Evolutionary conservation across 2,329 filamentous ascomycete species (phyloP), one percentile per base, ranked within the genome.

Genomic region (Colletotrichum tropicale): DNA sequence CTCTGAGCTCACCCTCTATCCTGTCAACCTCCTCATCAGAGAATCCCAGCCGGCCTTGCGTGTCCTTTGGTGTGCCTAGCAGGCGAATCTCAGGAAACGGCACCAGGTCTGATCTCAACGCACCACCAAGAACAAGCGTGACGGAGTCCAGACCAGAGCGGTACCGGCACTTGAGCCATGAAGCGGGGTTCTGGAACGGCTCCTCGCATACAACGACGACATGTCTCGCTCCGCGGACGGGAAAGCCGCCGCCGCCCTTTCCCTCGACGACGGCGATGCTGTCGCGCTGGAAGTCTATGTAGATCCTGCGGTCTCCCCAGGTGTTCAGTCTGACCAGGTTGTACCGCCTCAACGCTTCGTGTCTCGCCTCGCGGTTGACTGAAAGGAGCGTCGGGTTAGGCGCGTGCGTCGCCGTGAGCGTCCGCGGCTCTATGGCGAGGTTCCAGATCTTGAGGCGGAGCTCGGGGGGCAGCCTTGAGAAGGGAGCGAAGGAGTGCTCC

Each of bases 371-470:
- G 28, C 65, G 70, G 56, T 60, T 76, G 9, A 74, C 74, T 2
- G 74, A 64, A 1, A 76, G 70, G 4, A 76, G 26, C 9, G 58
- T 21, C 15, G 74, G 71, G 36, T 76, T 76, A 6, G 71, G 65
- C 6, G 76, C 73, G 24, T 77, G 76, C 10, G 65, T 66, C 15
- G 74, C 74, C 13, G 67, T 70, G n/a, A 77, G 55, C 12, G 70
- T 69, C 24, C 76, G 38, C 26, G 69, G 70, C 12, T 38, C 65
- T 4, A 76, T 21, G 28, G 76, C 73, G 18, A 73, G 69, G n/a
- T 73, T 61, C 76, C 76, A 77, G 61, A 76, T 77, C 55, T 73
- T 72, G 34, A 76, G 65, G 18, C 73, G 73, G 2, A 77, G 73
- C 24, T 77, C 76, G 3, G 73, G 32, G 6, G 76, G 76, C 8